Percentiles rank a stretch among this genome's conserved stretches.
Evolutionary conservation across 2,329 filamentous ascomycete genomes (phyloP).

Genomic region (Apiospora phragmitis): DNA sequence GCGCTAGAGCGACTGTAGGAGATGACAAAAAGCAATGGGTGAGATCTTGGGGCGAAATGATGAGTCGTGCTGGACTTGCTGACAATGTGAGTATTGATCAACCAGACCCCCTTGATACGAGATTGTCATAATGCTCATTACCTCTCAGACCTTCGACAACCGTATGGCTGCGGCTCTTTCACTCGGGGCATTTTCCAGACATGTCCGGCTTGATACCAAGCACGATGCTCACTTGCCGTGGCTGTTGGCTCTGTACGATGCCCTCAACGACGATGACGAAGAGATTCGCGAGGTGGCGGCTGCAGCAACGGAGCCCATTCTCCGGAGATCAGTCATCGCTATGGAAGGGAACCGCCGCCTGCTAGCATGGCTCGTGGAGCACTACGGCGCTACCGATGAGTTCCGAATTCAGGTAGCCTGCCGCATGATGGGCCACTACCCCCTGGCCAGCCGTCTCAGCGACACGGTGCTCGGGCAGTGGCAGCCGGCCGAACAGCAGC

Average conservation of each 20-base stretch:
- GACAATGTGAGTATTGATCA: constrained; percentile 44
- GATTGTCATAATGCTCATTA: neutral
- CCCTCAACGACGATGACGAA: constrained; percentile 87
- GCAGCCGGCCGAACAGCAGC: constrained; percentile 37
- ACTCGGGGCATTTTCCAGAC: constrained; percentile 50
- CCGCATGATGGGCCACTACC: constrained; percentile 41
- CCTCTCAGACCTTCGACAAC: constrained; percentile 60
- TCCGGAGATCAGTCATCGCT: constrained; percentile 44
- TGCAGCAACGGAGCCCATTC: constrained; percentile 44
- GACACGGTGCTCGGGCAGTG: constrained; percentile 20
- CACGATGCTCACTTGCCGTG: constrained; percentile 49
- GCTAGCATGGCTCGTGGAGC: constrained; percentile 40
- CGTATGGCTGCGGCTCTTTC: constrained; percentile 61
- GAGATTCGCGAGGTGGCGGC: constrained; percentile 74
- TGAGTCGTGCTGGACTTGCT: constrained; percentile 48
- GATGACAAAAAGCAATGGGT: constrained; percentile 25
- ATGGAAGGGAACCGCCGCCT: constrained; percentile 49
- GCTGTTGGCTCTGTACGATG: constrained; percentile 70
- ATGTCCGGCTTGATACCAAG: constrained; percentile 21
- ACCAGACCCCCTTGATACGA: neutral
- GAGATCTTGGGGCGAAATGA: constrained; percentile 48
- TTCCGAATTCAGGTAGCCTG: constrained; percentile 43
- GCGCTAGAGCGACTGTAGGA: constrained; percentile 13
- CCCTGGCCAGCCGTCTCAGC: constrained; percentile 22
- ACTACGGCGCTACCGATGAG: constrained; percentile 33